Evolutionary conservation across 129 eudicot genomes (phyloP).

Genomic region (Chrysanthemum seticuspe): DNA sequence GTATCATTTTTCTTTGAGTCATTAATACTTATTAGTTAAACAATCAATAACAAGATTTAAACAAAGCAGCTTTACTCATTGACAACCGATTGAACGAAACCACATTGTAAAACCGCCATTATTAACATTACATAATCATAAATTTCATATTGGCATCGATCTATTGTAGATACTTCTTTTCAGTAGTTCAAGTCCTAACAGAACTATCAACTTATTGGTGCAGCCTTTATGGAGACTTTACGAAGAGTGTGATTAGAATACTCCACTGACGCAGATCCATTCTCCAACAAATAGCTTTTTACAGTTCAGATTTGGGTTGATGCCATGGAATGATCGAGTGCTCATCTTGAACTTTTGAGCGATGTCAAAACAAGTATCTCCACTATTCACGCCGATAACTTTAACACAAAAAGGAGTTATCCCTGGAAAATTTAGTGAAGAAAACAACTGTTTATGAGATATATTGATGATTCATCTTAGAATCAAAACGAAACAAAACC

Average conservation of each 20-base stretch:
- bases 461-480: background rate
- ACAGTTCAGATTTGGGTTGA: constrained; percentile 55
- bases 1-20: too few relatives aligned
- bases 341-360: constrained; percentile 28
- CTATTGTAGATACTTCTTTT: background rate
- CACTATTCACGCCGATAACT: constrained; percentile 39
- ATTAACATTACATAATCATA: too few relatives aligned
- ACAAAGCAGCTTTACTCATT: too few relatives aligned
- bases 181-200: background rate
- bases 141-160: too few relatives aligned
- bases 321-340: constrained; percentile 10
- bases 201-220: constrained; percentile 3
- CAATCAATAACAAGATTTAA: too few relatives aligned
- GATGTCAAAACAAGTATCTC: constrained; percentile 50
- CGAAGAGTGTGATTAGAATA: background rate
- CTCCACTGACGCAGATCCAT: constrained; percentile 53
- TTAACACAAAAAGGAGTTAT: constrained; percentile 16
- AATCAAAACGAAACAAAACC: background rate
- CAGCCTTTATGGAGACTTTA: background rate
- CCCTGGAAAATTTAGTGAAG: too few relatives aligned
- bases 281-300: constrained; percentile 47
- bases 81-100: too few relatives aligned
- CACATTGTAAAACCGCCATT: too few relatives aligned
- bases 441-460: background rate
- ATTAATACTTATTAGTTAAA: too few relatives aligned